These are phyloP conservation scores for Rhizomucor pusillus DNA, from an alignment of 371 early-diverging fungal genomes.

Conservation along the genomic window DNA sequence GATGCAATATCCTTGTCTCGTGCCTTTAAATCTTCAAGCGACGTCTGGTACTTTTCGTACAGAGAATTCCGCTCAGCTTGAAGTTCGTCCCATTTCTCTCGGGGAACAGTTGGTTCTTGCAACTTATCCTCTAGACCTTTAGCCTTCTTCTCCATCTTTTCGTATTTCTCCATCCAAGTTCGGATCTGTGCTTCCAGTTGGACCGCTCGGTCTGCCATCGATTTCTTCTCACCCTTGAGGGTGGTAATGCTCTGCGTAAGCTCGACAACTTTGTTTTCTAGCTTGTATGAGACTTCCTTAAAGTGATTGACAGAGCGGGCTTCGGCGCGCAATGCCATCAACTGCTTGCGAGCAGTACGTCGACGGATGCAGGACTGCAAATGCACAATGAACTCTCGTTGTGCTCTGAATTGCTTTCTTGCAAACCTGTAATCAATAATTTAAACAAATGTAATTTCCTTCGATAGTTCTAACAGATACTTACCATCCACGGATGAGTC, in stretches of 20 bases:
- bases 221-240: constrained; percentile 67
- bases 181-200: constrained; percentile 62
- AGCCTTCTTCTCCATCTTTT: constrained; percentile 44
- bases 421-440: constrained; percentile 29
- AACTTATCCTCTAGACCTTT: constrained; percentile 36
- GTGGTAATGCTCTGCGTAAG: constrained; percentile 78
- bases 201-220: constrained; percentile 43
- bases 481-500: constrained; percentile 54
- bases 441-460: neutral
- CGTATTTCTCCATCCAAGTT: constrained; percentile 68
- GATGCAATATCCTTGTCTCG: constrained; percentile 63
- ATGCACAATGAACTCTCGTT: constrained; percentile 57
- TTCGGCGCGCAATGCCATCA: constrained; percentile 70
- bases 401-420: constrained; percentile 54
- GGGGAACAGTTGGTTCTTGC: constrained; percentile 56
- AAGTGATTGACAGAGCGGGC: constrained; percentile 87
- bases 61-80: constrained; percentile 40
- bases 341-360: constrained; percentile 61
- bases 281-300: constrained; percentile 86
- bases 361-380: constrained; percentile 85
- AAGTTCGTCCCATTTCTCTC: constrained; percentile 55
- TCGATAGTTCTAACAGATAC: neutral
- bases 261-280: constrained; percentile 94
- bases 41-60: constrained; percentile 33
- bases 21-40: constrained; percentile 46